Evolutionary conservation across 2,329 filamentous ascomycete genomes (phyloP), one percentile per base, ranked within the genome.

Genomic region (Aspergillus pseudonomiae): DNA sequence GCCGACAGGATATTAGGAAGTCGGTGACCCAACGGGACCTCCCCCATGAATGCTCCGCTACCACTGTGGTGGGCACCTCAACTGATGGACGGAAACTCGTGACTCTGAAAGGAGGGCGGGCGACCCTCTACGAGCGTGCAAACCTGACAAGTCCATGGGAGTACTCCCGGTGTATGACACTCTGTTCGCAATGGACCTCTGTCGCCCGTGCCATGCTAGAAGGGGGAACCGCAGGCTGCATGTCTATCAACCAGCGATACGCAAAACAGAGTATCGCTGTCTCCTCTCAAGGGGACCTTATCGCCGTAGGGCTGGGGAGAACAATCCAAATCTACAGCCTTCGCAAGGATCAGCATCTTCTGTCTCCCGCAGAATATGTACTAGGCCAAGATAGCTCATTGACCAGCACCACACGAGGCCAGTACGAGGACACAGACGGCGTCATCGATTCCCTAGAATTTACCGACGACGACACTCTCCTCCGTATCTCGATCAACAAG

Each of bases 281-380:
- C 3, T 71, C 69, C 9, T 63, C 59, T 7, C 34, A 46, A 16
- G 63, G 67, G 9, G 36, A 62, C 26, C 60, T 70, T 7, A 39
- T 71, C 21, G 68, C 69, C 26, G 57, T 70, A 6, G 67, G 54
- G 6, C 54, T 70, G 59, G 65, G 67, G 16, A 65, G 59, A 34
- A 66, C 65, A 2, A 64, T 70, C 39, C 69, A 71, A 39, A 63
- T 71, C n/a, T 71, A 70, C 54, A 62, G 61, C 11, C 66, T 68
- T 6, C 41, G 39, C n/a, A 52, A 45, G 5, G 36, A 56, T 26
- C 36, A 60, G n/a, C 32, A 57, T 24, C 26, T 61, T 28, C 41
- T 56, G 2, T 43, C 55, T 19, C 68, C 67, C 4, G 69, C 62
- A 4, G 67, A 70, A 46, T 61, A 66, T 52, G 52, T 62, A 1